A percentile compares a stretch with the other conserved stretches of the same genome.
phyloP scores from a whole-genome alignment of 768 basidiomycete species.

The Lactarius pseudohatsudake region DNA sequence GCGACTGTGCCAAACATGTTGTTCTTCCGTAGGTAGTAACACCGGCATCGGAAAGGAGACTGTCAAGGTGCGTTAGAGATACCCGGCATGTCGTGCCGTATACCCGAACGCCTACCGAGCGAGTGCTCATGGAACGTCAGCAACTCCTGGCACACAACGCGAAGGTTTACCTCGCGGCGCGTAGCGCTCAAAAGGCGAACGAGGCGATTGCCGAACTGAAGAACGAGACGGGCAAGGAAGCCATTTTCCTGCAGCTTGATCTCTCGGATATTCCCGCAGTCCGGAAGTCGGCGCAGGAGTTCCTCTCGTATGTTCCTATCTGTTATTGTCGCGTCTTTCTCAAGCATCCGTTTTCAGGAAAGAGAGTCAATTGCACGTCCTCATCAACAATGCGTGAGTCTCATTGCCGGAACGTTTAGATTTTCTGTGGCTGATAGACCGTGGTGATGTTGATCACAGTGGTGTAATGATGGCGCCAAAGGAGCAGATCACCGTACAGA shows the following conservation, averaged over 20 bases:
- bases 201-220: constrained; percentile 55
- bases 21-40: constrained; percentile 34
- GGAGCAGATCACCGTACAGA: constrained; percentile 44
- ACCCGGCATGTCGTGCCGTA: neutral
- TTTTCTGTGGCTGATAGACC: neutral
- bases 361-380: constrained; percentile 46
- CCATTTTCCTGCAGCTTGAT: constrained; percentile 47
- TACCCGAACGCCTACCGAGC: neutral
- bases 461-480: constrained; percentile 49
- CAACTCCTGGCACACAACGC: constrained; percentile 57
- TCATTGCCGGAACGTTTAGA: neutral
- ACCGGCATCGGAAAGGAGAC: constrained; percentile 60
- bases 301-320: constrained; percentile 35
- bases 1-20: constrained; percentile 32
- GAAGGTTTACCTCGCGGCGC: constrained; percentile 61
- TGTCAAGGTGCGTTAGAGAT: constrained; percentile 42
- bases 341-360: constrained; percentile 33
- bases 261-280: constrained; percentile 42
- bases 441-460: constrained; percentile 32
- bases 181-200: constrained; percentile 46
- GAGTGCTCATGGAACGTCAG: constrained; percentile 33
- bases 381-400: constrained; percentile 54
- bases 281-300: constrained; percentile 42
- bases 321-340: neutral
- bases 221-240: constrained; percentile 42